Percentiles rank a stretch among this genome's conserved stretches.
Evolutionary conservation across 1,139 yeast species (phyloP).

Genomic region (Kodamaea suecica): DNA sequence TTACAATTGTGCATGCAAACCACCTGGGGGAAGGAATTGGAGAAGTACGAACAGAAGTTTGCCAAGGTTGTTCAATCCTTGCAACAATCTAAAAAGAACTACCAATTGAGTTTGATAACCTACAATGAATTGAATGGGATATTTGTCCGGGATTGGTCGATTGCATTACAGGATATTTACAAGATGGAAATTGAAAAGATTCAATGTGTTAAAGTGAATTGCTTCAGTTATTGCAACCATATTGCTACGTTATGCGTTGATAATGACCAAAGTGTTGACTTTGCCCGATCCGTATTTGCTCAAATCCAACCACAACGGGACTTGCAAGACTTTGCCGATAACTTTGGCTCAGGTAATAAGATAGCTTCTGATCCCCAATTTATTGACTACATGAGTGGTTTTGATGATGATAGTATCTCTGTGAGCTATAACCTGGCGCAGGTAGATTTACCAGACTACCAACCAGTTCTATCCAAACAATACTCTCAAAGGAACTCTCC

Average conservation of each 20-base stretch:
- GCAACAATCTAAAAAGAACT: slow-evolving; percentile 50
- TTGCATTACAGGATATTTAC: slow-evolving; percentile 66
- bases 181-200: slow-evolving; percentile 76
- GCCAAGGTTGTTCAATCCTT: slow-evolving; percentile 53
- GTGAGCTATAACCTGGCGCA: slow-evolving; percentile 24
- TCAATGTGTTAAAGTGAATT: slow-evolving; percentile 66
- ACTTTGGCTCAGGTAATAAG: slow-evolving; percentile 65
- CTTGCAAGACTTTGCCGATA: slow-evolving; percentile 51
- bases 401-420: slow-evolving; percentile 22
- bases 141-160: slow-evolving; percentile 80
- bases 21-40: slow-evolving; percentile 76
- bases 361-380: slow-evolving; percentile 54
- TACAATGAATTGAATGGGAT: slow-evolving; percentile 65
- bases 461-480: slow-evolving; percentile 32
- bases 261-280: slow-evolving; percentile 73
- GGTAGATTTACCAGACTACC: slow-evolving; percentile 36
- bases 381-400: slow-evolving; percentile 40
- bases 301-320: slow-evolving; percentile 64
- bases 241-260: slow-evolving; percentile 75
- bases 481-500: slow-evolving; percentile 15
- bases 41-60: slow-evolving; percentile 60
- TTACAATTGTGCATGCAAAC: slow-evolving; percentile 63
- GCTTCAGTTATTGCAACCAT: slow-evolving; percentile 82
- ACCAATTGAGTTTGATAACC: slow-evolving; percentile 55
- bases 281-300: slow-evolving; percentile 65